Evolutionary conservation across 305 asterid genomes (phyloP).

Genomic region (Caryopteris hybrid): DNA sequence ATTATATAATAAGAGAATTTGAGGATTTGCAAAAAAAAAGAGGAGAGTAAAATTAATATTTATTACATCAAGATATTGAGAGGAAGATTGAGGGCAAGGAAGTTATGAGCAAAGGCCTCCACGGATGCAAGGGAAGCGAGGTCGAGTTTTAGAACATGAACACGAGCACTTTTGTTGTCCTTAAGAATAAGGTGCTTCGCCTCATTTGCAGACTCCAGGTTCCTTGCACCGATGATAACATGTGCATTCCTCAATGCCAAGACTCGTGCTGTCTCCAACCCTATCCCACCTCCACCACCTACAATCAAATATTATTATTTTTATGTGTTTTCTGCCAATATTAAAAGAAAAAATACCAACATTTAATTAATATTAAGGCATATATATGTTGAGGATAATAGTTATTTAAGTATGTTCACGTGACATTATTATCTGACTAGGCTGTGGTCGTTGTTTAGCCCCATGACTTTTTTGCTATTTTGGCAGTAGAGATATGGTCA

Average conservation of each 20-base stretch:
- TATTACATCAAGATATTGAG: conserved; percentile 75
- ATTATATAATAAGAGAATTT: background rate
- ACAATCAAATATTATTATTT: too few species aligned
- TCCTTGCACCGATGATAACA: conserved; percentile 69
- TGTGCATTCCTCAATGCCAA: conserved; percentile 60
- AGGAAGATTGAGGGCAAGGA: conserved; percentile 68
- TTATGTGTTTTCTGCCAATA: too few species aligned
- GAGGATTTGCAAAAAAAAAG: too few species aligned
- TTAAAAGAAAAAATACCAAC: too few species aligned
- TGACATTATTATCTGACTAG: too few species aligned
- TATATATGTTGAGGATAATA: too few species aligned
- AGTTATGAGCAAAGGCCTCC: conserved; percentile 52
- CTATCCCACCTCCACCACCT: conserved; percentile 85
- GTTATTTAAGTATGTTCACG: too few species aligned
- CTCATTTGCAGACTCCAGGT: conserved; percentile 61
- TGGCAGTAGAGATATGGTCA: too few species aligned
- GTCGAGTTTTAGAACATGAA: conserved; percentile 61
- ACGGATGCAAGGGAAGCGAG: conserved; percentile 59
- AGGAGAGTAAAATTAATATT: too few species aligned
- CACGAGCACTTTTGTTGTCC: conserved; percentile 38
- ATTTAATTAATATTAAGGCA: too few species aligned
- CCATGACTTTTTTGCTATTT: too few species aligned
- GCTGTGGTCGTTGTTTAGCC: too few species aligned
- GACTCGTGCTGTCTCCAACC: conserved; percentile 72
- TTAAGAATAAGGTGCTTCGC: conserved; percentile 47